Conservation (phyloP, 2,329 filamentous ascomycete species). For the Sclerotinia minor region DNA sequence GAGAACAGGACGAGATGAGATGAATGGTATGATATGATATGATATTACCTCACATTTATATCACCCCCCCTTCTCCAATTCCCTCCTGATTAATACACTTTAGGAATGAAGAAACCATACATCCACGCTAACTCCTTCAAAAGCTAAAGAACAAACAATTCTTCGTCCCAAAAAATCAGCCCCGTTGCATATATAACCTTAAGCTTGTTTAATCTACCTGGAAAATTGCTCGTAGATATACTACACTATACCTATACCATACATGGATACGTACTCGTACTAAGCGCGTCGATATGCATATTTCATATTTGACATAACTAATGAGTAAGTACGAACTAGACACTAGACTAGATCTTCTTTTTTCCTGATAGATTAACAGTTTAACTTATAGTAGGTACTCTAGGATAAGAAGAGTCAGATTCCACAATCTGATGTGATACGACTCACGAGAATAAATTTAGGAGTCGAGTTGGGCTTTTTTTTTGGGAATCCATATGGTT, state of each 20-base stretch:
- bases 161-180: too few relatives aligned
- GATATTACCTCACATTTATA: constrained; percentile 5
- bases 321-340: not conserved
- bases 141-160: not conserved
- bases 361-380: not conserved
- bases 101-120: not conserved
- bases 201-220: too few relatives aligned
- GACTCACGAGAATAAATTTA: not conserved
- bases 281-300: not conserved
- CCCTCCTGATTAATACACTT: not conserved
- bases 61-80: not conserved
- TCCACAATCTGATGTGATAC: not conserved
- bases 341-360: too few relatives aligned
- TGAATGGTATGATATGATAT: not conserved
- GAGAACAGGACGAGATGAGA: not conserved
- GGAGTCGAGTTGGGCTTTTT: not conserved
- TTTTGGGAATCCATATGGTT: too few relatives aligned
- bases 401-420: not conserved
- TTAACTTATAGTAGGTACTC: not conserved
- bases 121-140: not conserved
- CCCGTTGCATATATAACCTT: too few relatives aligned
- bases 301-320: too few relatives aligned
- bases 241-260: too few relatives aligned
- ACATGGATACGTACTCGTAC: too few relatives aligned
- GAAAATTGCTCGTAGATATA: not conserved